Percentiles rank a stretch among this genome's conserved stretches.
phyloP scores from a whole-genome alignment of 768 basidiomycete genomes.

The Termitomyces sp. region DNA sequence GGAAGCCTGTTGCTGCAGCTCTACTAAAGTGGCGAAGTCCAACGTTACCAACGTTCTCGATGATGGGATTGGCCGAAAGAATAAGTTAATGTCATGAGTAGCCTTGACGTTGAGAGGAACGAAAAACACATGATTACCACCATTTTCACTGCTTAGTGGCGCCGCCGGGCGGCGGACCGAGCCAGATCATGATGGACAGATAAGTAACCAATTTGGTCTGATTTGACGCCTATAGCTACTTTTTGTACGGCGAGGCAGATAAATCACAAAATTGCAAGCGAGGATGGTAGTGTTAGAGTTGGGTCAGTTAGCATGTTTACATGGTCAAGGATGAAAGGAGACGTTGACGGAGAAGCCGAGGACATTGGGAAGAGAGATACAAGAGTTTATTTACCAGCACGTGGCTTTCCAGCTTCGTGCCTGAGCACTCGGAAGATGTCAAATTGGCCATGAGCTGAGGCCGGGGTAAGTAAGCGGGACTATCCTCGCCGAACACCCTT shows the following conservation, averaged over 20 bases:
- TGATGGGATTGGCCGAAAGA: neutral
- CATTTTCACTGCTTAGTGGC: neutral
- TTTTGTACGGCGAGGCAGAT: neutral
- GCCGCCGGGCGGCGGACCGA: neutral
- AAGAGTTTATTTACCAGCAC: slow-evolving; percentile 1
- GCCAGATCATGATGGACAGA: neutral
- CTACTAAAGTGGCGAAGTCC: neutral
- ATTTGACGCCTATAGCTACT: neutral
- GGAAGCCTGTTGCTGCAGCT: neutral
- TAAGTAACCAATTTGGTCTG: neutral
- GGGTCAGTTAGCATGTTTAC: neutral
- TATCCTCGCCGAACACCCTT: slow-evolving; percentile 8
- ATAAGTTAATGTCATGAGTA: neutral
- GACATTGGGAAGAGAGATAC: neutral
- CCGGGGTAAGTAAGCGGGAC: slow-evolving; percentile 12
- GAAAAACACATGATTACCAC: neutral
- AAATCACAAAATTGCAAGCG: neutral
- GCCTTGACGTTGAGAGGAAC: neutral
- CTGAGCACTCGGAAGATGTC: slow-evolving; percentile 2
- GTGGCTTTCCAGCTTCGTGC: slow-evolving; percentile 10
- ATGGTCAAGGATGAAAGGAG: neutral
- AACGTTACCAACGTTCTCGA: neutral
- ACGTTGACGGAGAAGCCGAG: neutral
- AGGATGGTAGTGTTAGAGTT: neutral
- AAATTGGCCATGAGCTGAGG: neutral